These are phyloP conservation scores for Funneliformis caledonium DNA, from an alignment of 371 early-diverging fungal species.

Conservation along the genomic window DNA sequence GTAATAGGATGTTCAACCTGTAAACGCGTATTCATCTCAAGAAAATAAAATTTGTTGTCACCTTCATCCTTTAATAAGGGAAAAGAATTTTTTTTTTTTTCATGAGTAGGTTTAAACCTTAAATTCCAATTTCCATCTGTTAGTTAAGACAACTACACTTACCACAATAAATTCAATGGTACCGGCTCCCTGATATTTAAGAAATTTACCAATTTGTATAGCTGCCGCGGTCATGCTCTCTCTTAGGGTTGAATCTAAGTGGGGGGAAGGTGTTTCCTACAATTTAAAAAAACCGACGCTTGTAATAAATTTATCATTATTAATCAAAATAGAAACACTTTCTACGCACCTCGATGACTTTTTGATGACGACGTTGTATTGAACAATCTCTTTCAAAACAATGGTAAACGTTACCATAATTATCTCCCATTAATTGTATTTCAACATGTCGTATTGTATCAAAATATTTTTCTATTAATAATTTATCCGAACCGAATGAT, in stretches of 20 bases:
- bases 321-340: not conserved
- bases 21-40: conserved; percentile 85
- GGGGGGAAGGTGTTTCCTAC: conserved; percentile 66
- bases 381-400: conserved; percentile 92
- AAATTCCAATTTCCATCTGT: not conserved
- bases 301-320: not conserved
- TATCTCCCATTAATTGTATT: conserved; percentile 86
- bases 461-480: conserved; percentile 93
- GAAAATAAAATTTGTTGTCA: conserved; percentile 73
- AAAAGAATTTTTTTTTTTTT: too few relatives aligned
- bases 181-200: conserved; percentile 72
- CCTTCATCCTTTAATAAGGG: conserved; percentile 55
- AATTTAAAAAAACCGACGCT: not conserved
- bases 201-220: conserved; percentile 59
- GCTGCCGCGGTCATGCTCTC: conserved; percentile 62
- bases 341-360: conserved; percentile 77
- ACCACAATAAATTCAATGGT: conserved; percentile 87
- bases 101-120: too few relatives aligned
- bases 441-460: conserved; percentile 85
- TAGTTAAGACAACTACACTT: conserved; percentile 23
- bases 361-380: conserved; percentile 87
- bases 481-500: conserved; percentile 84
- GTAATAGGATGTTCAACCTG: conserved; percentile 98
- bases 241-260: conserved; percentile 56
- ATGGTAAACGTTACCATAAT: conserved; percentile 78